Conservation (phyloP, 2,329 filamentous ascomycete genomes). For the Zymoseptoria pseudotritici region DNA sequence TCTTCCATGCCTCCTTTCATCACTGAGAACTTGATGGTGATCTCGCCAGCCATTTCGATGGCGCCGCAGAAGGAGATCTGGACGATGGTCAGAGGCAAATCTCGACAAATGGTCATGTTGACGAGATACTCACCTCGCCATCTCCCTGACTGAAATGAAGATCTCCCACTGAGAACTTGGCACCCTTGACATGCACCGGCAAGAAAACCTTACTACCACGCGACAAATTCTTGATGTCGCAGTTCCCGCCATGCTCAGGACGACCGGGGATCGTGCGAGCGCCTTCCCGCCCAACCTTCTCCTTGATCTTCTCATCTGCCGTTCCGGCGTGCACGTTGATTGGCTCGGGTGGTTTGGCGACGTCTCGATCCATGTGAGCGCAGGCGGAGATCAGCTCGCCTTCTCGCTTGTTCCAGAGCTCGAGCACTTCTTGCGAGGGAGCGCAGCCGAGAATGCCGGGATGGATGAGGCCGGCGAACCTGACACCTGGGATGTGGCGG, state of each 20-base stretch:
- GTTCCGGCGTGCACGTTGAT: conserved; percentile 65
- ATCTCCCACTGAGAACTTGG: conserved; percentile 86
- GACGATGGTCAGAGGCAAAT: not conserved
- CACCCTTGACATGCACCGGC: conserved; percentile 76
- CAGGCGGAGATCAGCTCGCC: conserved; percentile 65
- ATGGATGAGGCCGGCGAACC: conserved; percentile 80
- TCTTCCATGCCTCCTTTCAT: conserved; percentile 73
- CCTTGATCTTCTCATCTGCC: conserved; percentile 49
- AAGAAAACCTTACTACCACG: conserved; percentile 77
- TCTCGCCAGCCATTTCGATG: conserved; percentile 89
- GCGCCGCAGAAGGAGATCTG: conserved; percentile 64
- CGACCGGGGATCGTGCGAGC: conserved; percentile 78
- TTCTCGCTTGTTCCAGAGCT: conserved; percentile 78
- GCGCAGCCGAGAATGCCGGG: conserved; percentile 88
- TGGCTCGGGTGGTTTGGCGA: conserved; percentile 69
- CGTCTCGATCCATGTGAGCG: conserved; percentile 58
- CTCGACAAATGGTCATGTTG: not conserved
- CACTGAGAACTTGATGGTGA: conserved; percentile 83
- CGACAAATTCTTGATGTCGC: conserved; percentile 81
- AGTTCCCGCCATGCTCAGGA: conserved; percentile 84
- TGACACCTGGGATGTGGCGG: conserved; percentile 77
- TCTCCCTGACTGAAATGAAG: conserved; percentile 66
- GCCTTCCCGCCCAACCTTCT: conserved; percentile 67
- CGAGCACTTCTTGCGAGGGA: conserved; percentile 68
- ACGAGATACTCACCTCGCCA: conserved; percentile 49